phyloP scores from a whole-genome alignment of 805 yeast genomes.

The Starmerella khaoyaiensis region DNA sequence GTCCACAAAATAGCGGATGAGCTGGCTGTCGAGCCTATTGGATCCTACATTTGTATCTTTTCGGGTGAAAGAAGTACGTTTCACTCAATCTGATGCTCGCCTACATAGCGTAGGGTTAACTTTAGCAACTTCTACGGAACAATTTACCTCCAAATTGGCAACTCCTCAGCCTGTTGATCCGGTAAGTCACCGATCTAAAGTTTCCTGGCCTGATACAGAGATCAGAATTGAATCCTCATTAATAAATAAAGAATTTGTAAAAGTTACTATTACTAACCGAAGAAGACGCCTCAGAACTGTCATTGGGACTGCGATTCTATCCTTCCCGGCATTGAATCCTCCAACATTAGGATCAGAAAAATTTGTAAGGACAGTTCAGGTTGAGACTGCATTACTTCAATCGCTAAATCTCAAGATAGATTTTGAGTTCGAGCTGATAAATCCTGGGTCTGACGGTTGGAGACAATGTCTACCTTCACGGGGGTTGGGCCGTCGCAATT shows the following conservation, averaged over 20 bases:
- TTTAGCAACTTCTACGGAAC: constrained; percentile 17
- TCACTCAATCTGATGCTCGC: constrained; percentile 20
- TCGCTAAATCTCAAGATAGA: constrained; percentile 19
- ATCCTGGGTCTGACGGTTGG: constrained; percentile 5
- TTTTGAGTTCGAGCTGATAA: constrained; percentile 5
- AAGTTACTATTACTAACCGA: constrained; percentile 17
- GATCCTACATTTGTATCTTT: constrained; percentile 10
- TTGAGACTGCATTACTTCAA: constrained; percentile 16
- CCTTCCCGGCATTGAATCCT: constrained; percentile 4
- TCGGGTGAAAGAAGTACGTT: constrained; percentile 19
- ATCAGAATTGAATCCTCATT: constrained; percentile 10
- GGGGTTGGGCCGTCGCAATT: too few relatives aligned
- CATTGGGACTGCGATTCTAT: constrained; percentile 18
- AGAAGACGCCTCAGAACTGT: constrained; percentile 19
- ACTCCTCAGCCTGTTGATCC: constrained; percentile 22
- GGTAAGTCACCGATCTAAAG: constrained; percentile 19
- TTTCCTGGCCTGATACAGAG: constrained; percentile 18
- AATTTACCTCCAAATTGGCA: constrained; percentile 14
- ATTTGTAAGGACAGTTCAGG: constrained; percentile 10
- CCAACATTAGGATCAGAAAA: constrained; percentile 3
- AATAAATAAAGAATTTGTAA: constrained; percentile 5
- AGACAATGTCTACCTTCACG: too few relatives aligned
- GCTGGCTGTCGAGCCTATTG: constrained; percentile 17
- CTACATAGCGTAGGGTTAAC: constrained; percentile 19
- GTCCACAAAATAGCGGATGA: constrained; percentile 9